Evolutionary conservation across 371 early-diverging fungal species (phyloP), one percentile per base, ranked within the genome.

Genomic region (Phascolomyces articulosus): DNA sequence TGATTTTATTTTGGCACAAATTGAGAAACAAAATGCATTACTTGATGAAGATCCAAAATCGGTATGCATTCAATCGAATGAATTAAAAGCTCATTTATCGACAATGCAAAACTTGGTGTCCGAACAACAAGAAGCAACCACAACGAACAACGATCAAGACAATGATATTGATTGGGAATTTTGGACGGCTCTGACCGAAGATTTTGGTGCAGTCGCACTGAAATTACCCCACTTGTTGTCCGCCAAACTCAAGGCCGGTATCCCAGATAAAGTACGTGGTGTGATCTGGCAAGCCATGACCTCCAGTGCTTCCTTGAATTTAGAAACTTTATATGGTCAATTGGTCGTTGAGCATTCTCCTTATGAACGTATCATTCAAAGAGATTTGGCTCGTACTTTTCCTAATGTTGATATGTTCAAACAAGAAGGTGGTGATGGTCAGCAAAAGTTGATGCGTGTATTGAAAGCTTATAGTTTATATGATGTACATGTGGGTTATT

Each of bases 201-300:
- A 95, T 74, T 97, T 93, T 78, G 88, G 77, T 51, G 72, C 75
- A 8, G 86, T 86, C 0, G 87, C 88, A 0, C 63, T 81, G 24
- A 86, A 85, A 58, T 54, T 87, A 31, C 88, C 90, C 15, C 88
- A 90, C 62, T 70, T 88, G 3, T 70, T 90, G 4, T 80, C 87
- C 0, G 84, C 89, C 21, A 88, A 93, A 64, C 82, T 96, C 51
- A 84, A 90, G 23, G 85, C 85, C 4, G 98, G 97, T 7, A 85
- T 98, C 18, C 98, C 98, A 1, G 71, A 87, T 9, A 84, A 89
- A 58, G 80, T 97, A 47, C 90, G 98, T 58, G 96, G 97, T n/a
- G 83, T 90, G 61, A 89, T 96, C 58, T 97, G 97, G 98, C 95
- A 93, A 71, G 88, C 93, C 51, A 92, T 98, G 90, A 88, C 90